phyloP scores from a whole-genome alignment of 2,329 filamentous ascomycete genomes.

The Dothideomycetes sp. region DNA sequence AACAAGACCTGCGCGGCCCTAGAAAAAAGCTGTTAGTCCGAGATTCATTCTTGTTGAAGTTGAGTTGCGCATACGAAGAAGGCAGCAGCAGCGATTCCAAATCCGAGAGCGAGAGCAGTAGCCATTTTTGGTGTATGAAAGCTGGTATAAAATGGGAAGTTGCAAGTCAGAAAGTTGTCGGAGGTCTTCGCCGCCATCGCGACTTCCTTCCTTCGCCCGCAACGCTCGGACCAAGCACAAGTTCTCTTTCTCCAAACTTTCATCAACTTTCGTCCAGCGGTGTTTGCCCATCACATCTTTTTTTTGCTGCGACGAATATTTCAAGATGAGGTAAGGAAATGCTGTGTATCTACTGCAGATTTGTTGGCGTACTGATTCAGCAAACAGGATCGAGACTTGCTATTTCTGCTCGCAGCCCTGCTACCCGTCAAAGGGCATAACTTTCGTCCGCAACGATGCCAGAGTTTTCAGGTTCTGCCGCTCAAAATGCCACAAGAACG shows the following conservation, averaged over 20 bases:
- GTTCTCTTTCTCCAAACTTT: too few relatives aligned
- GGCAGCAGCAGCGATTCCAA: conserved; percentile 55
- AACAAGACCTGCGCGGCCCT: conserved; percentile 89
- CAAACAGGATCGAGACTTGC: conserved; percentile 51
- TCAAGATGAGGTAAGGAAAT: too few relatives aligned
- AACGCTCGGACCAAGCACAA: too few relatives aligned
- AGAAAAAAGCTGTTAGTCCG: conserved; percentile 17
- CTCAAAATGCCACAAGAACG: conserved; percentile 56
- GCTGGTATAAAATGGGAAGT: not conserved
- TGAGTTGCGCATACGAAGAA: conserved; percentile 45
- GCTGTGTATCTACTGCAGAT: too few relatives aligned
- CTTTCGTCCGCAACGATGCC: conserved; percentile 59
- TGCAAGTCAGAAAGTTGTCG: too few relatives aligned
- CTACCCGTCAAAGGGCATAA: conserved; percentile 57
- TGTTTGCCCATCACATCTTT: too few relatives aligned
- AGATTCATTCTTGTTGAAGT: conserved; percentile 7
- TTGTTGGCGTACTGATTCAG: too few relatives aligned
- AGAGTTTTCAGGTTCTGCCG: conserved; percentile 60
- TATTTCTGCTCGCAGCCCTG: conserved; percentile 62
- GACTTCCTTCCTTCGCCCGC: too few relatives aligned
- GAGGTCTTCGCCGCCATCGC: too few relatives aligned
- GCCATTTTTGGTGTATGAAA: conserved; percentile 5
- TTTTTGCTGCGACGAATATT: too few relatives aligned
- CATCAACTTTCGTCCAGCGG: too few relatives aligned
- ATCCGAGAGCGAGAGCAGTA: conserved; percentile 29